Conservation (phyloP, 768 basidiomycete species). For the Terana coerulea region DNA sequence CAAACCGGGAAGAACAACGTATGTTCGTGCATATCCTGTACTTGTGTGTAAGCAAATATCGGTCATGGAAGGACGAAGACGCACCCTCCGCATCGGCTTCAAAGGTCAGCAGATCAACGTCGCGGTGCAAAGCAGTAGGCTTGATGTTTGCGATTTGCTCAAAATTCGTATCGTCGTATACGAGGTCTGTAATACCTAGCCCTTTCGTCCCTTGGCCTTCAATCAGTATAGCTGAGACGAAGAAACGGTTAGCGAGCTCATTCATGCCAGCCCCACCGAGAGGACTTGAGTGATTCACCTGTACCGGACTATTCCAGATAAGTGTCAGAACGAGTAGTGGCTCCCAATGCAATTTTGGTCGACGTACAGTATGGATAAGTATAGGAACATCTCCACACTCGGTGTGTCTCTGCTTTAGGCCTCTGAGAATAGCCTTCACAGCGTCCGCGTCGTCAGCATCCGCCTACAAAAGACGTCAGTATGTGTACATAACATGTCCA, state of each 20-base stretch:
- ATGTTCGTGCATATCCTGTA: conserved; percentile 45
- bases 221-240: conserved; percentile 19
- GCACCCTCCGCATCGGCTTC: conserved; percentile 45
- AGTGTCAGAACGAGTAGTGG: not conserved
- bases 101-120: conserved; percentile 45
- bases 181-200: conserved; percentile 28
- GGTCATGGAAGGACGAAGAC: not conserved
- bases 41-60: not conserved
- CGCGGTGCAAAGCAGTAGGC: conserved; percentile 39
- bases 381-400: conserved; percentile 40
- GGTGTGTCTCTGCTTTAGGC: conserved; percentile 44
- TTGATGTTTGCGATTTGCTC: conserved; percentile 41
- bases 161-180: conserved; percentile 47
- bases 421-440: conserved; percentile 43
- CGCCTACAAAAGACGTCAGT: conserved; percentile 27
- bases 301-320: conserved; percentile 21
- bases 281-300: conserved; percentile 26
- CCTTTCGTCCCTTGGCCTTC: conserved; percentile 39
- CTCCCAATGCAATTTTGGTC: not conserved
- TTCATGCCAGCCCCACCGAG: not conserved
- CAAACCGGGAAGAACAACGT: conserved; percentile 49
- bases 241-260: not conserved
- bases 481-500: not conserved
- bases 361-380: conserved; percentile 51
- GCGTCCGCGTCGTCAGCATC: conserved; percentile 44